A percentile compares a stretch with the other conserved stretches of the same genome.
Conservation (phyloP, 768 basidiomycete genomes). For the Tricholoma terreum region DNA sequence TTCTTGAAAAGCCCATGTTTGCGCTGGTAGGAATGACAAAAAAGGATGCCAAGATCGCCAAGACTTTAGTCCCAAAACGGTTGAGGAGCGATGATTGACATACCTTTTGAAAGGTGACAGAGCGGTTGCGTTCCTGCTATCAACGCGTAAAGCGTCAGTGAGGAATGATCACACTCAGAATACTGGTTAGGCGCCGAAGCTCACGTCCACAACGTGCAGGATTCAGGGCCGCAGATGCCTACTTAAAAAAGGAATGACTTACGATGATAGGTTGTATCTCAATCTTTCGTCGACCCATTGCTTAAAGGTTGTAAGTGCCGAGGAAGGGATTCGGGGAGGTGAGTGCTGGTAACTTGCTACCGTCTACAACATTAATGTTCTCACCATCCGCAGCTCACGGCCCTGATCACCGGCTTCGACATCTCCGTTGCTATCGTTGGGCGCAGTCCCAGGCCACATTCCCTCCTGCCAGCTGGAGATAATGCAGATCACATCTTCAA, state of each 20-base stretch:
- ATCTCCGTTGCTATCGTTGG: neutral
- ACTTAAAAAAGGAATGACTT: neutral
- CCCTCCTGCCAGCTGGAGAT: too few species aligned
- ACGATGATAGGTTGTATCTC: slow-evolving; percentile 15
- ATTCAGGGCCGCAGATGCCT: neutral
- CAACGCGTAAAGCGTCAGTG: neutral
- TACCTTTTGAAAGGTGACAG: slow-evolving; percentile 14
- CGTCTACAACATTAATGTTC: neutral
- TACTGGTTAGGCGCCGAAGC: neutral
- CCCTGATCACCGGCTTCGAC: neutral
- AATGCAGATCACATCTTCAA: too few species aligned
- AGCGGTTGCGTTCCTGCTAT: slow-evolving; percentile 15
- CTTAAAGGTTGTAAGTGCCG: neutral
- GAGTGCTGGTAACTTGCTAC: neutral
- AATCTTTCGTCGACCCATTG: slow-evolving; percentile 16
- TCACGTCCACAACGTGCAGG: neutral
- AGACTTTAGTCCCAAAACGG: slow-evolving; percentile 1
- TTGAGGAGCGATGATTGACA: neutral
- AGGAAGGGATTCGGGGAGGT: neutral
- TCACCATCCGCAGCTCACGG: slow-evolving; percentile 1
- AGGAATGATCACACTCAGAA: neutral
- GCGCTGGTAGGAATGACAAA: neutral
- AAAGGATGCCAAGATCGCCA: slow-evolving; percentile 9
- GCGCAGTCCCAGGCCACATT: too few species aligned
- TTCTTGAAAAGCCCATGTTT: slow-evolving; percentile 16